A percentile compares a stretch with the other conserved stretches of the same genome.
Evolutionary conservation across 345 rosid genomes (phyloP).

Genomic region (Hypericum androsaemum): DNA sequence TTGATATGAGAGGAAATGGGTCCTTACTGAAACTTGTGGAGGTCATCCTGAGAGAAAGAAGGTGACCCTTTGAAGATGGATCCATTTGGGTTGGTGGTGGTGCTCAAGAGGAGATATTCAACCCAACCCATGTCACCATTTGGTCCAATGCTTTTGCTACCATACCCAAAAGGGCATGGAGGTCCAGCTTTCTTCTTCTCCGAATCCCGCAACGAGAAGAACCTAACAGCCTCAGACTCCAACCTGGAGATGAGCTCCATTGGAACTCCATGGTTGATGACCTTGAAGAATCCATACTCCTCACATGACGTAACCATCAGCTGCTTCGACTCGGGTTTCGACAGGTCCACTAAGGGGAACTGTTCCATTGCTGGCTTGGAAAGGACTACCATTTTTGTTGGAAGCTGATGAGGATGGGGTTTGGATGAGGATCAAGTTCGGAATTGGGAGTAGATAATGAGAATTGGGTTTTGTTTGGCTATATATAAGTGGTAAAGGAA

Average conservation of each 20-base stretch:
- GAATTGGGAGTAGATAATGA: no score
- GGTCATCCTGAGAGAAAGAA: constrained; percentile 23
- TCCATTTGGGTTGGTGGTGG: constrained; percentile 21
- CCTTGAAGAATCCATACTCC: constrained; percentile 73
- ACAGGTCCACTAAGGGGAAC: constrained; percentile 49
- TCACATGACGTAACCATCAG: constrained; percentile 49
- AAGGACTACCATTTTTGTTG: no score
- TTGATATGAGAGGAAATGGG: constrained; percentile 5
- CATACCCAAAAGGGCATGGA: constrained; percentile 71
- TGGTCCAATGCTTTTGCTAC: constrained; percentile 51
- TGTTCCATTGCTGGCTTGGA: no score
- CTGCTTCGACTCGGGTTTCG: constrained; percentile 45
- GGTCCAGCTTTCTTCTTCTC: constrained; percentile 58
- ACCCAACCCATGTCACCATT: constrained; percentile 82
- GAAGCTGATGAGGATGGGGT: no score
- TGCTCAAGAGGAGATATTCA: constrained; percentile 52
- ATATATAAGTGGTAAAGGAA: no score
- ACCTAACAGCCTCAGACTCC: constrained; percentile 43
- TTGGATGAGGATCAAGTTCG: no score
- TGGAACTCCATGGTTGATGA: constrained; percentile 69
- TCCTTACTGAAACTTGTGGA: constrained; percentile 41
- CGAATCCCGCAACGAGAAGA: constrained; percentile 48
- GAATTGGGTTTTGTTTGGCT: no score
- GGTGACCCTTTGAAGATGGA: constrained; percentile 16
- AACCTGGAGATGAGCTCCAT: constrained; percentile 33